These are phyloP conservation scores for Rhodotorula sp. DNA, from an alignment of 1,284 basidiomycete genomes.

Conservation along the genomic window DNA sequence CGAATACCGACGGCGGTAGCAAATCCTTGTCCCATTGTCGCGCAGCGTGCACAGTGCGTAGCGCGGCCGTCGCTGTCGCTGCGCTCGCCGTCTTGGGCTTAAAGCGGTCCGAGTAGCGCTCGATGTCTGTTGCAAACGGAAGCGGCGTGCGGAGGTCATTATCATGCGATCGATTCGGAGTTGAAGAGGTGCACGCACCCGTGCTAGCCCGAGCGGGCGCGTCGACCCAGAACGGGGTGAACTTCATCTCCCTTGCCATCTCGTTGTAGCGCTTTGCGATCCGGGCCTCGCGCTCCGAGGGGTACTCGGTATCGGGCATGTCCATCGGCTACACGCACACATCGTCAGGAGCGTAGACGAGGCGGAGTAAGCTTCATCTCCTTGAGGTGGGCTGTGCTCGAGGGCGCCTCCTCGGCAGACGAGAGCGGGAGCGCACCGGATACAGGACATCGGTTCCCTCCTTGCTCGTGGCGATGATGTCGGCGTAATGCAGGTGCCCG, in stretches of 20 bases:
- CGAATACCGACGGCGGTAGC: slow-evolving; percentile 31
- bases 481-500: slow-evolving; percentile 31
- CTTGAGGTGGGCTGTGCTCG: neutral
- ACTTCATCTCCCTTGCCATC: slow-evolving; percentile 32
- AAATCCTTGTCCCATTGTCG: slow-evolving; percentile 30
- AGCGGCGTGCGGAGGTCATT: neutral
- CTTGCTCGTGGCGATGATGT: slow-evolving; percentile 38
- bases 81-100: slow-evolving; percentile 24
- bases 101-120: slow-evolving; percentile 39
- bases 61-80: slow-evolving; percentile 5
- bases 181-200: slow-evolving; percentile 13
- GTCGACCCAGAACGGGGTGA: slow-evolving; percentile 36
- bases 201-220: slow-evolving; percentile 29
- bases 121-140: slow-evolving; percentile 21
- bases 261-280: slow-evolving; percentile 35
- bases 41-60: slow-evolving; percentile 24
- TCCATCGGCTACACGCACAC: slow-evolving; percentile 21
- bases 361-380: neutral
- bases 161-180: neutral
- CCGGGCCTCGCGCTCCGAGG: slow-evolving; percentile 21
- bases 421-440: slow-evolving; percentile 22
- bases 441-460: slow-evolving; percentile 36
- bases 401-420: neutral
- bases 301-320: slow-evolving; percentile 32
- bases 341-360: no score